Base-by-base conservation (phyloP, 2,329 filamentous ascomycete species). In the Biscogniauxia mediterranea region DNA sequence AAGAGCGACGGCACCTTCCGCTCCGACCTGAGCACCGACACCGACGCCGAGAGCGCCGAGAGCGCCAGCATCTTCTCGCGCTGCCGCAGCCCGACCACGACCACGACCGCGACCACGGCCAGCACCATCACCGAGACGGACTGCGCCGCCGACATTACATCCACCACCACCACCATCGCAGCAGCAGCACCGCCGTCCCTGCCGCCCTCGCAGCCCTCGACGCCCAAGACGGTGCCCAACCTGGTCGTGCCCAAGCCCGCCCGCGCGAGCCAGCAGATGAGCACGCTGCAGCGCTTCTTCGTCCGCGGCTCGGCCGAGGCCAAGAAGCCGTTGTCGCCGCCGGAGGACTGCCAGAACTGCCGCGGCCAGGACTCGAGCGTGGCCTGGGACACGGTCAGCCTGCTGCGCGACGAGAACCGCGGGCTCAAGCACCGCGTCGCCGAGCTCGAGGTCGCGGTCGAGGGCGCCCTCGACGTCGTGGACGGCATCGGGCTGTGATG, bases 381-480 rank as follows among this genome's bases (percentile, higher is more conserved):
- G 46, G 86, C 86, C 4, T 89, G 86, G 86, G 82, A 89, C 68
- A 87, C 86, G 3, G 86, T 87, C n/a, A 80, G 81, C 57, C 64
- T 88, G 54, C 74, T 89, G 61, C 78, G 84, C 49, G 83, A 85
- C 54, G 87, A 89, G 77, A 89, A 89, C 66, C 82, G 78, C 68
- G 80, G 81, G 8, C 72, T 89, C 55, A 89, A 89, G 76, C 78
- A 80, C 49, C 76, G 85, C 20, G 84, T 89, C 3, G 79, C 80
- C 19, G 78, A 85, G 66, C 73, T 89, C 2, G 86, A 89, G 74
- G 78, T 76, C 2, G 85, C 81, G 3, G 82, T 89, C 5, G 86
- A 89, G 42, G 81, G 82, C 6, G 86, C 85, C 1, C 72, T 89
- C 58, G 85, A 88, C 68, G 76, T 78, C 54, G 83, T 86, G n/a